phyloP scores from a whole-genome alignment of 768 basidiomycete genomes.

The Lactifluus piperatus region DNA sequence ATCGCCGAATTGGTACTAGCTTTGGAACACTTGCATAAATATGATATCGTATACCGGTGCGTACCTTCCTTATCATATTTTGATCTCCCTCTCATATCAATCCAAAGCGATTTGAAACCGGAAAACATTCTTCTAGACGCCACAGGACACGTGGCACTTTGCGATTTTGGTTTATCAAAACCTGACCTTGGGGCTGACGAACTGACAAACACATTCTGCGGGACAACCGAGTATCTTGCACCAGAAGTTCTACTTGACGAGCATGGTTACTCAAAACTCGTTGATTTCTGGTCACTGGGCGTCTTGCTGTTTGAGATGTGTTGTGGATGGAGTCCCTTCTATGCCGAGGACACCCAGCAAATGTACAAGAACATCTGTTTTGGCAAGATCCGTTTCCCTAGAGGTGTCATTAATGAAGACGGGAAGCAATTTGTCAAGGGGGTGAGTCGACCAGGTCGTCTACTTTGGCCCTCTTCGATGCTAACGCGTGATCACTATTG shows the following conservation, averaged over 20 bases:
- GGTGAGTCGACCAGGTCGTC: slow-evolving; percentile 41
- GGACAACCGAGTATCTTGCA: slow-evolving; percentile 97
- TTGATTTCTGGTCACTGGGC: slow-evolving; percentile 97
- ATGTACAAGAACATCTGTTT: slow-evolving; percentile 99
- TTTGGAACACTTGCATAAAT: slow-evolving; percentile 95
- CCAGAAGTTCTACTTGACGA: slow-evolving; percentile 98
- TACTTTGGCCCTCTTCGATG: not conserved
- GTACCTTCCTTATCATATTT: slow-evolving; percentile 28
- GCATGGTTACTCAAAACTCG: slow-evolving; percentile 95
- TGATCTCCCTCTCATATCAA: not conserved
- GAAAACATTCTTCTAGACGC: slow-evolving; percentile 98
- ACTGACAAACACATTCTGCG: slow-evolving; percentile 98
- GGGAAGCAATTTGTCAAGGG: slow-evolving; percentile 99
- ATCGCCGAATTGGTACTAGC: slow-evolving; percentile 94
- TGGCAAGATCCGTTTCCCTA: slow-evolving; percentile 97
- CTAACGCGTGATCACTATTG: not conserved
- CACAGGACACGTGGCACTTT: slow-evolving; percentile 95
- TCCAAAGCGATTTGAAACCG: slow-evolving; percentile 84
- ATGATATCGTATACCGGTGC: slow-evolving; percentile 87
- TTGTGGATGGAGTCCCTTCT: slow-evolving; percentile 99
- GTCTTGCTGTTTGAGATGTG: slow-evolving; percentile 99
- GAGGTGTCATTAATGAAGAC: slow-evolving; percentile 93
- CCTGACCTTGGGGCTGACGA: slow-evolving; percentile 89
- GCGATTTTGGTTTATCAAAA: slow-evolving; percentile 97
- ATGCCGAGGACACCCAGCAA: slow-evolving; percentile 97